phyloP scores from a whole-genome alignment of 2,329 filamentous ascomycete species.

The Calonectria naviculata region DNA sequence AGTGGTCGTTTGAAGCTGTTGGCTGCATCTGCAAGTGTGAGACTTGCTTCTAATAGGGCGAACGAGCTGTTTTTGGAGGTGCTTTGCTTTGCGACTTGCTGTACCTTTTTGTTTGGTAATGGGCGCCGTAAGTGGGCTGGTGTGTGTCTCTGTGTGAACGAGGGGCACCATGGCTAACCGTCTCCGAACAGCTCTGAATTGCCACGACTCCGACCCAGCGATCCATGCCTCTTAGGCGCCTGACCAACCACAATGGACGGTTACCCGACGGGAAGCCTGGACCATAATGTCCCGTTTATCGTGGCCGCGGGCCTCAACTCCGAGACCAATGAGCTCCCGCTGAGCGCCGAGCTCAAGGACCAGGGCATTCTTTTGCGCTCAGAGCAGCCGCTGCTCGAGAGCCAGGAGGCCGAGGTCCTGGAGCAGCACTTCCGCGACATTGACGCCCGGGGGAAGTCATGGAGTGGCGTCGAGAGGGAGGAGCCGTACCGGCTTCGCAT shows the following conservation, averaged over 20 bases:
- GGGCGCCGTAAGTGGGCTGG: conserved; percentile 38
- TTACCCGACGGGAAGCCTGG: conserved; percentile 82
- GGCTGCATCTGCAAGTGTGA: not conserved
- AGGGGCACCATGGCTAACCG: conserved; percentile 42
- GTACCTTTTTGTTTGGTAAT: conserved; percentile 4
- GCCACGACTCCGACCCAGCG: conserved; percentile 28
- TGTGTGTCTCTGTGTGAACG: conserved; percentile 22
- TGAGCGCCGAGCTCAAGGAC: conserved; percentile 65
- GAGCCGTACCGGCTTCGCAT: conserved; percentile 73
- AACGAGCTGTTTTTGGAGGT: not conserved
- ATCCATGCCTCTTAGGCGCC: conserved; percentile 35
- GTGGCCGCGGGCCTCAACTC: conserved; percentile 79
- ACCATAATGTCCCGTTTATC: conserved; percentile 88
- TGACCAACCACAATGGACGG: conserved; percentile 72
- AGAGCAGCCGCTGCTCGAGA: conserved; percentile 74
- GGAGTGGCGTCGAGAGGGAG: conserved; percentile 69
- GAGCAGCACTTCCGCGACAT: conserved; percentile 73
- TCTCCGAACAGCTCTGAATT: conserved; percentile 33
- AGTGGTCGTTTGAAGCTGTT: not conserved
- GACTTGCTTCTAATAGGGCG: not conserved
- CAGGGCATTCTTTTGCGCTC: conserved; percentile 74
- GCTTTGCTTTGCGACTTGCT: not conserved
- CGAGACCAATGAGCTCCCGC: conserved; percentile 52
- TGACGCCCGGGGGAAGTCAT: conserved; percentile 74
- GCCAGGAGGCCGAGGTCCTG: conserved; percentile 73